Evolutionary conservation across 768 basidiomycete species (phyloP).

Genomic region (Serendipita indica): DNA sequence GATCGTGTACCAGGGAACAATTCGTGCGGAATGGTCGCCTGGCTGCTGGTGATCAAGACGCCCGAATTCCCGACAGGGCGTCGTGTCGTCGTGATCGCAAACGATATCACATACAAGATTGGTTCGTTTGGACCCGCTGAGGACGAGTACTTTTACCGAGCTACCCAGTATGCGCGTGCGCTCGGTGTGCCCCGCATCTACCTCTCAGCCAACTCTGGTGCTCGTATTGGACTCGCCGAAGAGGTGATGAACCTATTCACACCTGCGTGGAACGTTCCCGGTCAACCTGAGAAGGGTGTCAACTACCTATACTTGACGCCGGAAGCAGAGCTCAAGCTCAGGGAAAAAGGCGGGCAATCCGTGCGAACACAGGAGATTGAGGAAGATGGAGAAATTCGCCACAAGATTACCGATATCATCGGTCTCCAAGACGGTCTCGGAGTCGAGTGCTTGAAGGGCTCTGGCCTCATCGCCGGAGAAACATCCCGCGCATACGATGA

Average conservation of each 20-base stretch:
- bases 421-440: constrained; percentile 96
- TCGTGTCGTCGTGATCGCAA: constrained; percentile 77
- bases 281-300: constrained; percentile 84
- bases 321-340: constrained; percentile 77
- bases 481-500: constrained; percentile 98
- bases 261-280: constrained; percentile 74
- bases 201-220: constrained; percentile 97
- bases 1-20: constrained; percentile 89
- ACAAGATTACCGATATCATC: constrained; percentile 93
- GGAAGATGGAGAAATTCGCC: constrained; percentile 70
- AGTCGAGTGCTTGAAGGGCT: constrained; percentile 90
- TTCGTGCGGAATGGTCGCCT: constrained; percentile 92
- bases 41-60: constrained; percentile 84
- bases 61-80: constrained; percentile 89
- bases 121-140: constrained; percentile 94
- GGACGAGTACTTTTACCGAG: constrained; percentile 93
- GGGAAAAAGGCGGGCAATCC: constrained; percentile 66
- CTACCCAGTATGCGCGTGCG: constrained; percentile 81
- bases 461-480: constrained; percentile 96
- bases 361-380: constrained; percentile 75
- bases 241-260: constrained; percentile 80
- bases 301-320: constrained; percentile 91
- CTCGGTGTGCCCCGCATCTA: constrained; percentile 89
- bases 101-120: constrained; percentile 98
- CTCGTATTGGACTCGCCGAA: constrained; percentile 89